Conservation (phyloP, 768 basidiomycete species). For the Fomitopsis serialis region DNA sequence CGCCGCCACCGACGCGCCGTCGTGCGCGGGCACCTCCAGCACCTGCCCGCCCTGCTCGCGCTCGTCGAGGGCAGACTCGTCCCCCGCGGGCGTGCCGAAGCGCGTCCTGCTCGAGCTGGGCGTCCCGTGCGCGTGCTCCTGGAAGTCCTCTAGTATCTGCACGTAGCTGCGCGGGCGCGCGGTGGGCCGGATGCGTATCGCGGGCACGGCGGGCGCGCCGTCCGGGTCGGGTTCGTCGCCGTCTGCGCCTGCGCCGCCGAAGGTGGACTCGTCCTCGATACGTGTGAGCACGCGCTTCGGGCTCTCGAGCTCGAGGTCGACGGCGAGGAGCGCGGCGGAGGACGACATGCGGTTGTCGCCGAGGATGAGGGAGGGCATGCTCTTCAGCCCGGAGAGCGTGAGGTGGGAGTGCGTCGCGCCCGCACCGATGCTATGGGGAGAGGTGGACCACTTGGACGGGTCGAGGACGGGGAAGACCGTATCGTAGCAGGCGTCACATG, state of each 20-base stretch:
- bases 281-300: conserved; percentile 17
- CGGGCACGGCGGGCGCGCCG: conserved; percentile 9
- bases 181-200: conserved; percentile 25
- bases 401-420: conserved; percentile 33
- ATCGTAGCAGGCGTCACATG: conserved; percentile 85
- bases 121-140: conserved; percentile 15
- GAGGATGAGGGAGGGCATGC: conserved; percentile 47
- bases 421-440: not conserved
- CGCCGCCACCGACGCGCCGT: not conserved
- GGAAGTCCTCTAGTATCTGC: conserved; percentile 63
- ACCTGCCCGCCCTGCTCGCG: conserved; percentile 8
- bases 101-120: conserved; percentile 17
- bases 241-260: not conserved
- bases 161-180: conserved; percentile 58
- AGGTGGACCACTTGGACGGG: not conserved
- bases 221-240: no score
- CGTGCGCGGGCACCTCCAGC: conserved; percentile 11
- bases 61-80: conserved; percentile 20
- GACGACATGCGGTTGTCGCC: conserved; percentile 17
- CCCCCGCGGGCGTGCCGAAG: conserved; percentile 18
- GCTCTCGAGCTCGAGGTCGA: conserved; percentile 25
- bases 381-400: conserved; percentile 49
- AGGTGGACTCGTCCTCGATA: conserved; percentile 13
- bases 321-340: conserved; percentile 35
- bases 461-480: conserved; percentile 70